Evolutionary conservation across 352 stramenopile genomes (phyloP), one percentile per base, ranked within the genome.

Genomic region (Phytophthora citricola): DNA sequence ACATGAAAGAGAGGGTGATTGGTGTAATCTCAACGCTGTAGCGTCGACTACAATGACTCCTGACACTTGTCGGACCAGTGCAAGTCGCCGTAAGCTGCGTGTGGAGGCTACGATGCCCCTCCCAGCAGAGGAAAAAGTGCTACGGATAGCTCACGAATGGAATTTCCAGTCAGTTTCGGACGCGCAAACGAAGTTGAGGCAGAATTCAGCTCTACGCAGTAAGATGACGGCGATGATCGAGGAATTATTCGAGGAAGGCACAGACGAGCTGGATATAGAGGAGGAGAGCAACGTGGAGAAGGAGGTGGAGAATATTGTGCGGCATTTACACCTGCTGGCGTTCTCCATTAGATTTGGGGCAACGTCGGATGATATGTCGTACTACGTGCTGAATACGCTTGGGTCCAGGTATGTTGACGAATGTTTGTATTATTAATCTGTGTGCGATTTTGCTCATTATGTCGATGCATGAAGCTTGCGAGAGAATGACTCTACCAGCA

Each of bases 381-480:
- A 87, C 40, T 87, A 85, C n/a, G 78, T 87, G 44, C 69, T 87
- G 4, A 71, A 81, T 55, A n/a, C 63, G 34, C 50, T 74, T 2
- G 76, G 78, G 20, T 84, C 76, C 32, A 75, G 70, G 70, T 78
- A 51, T 3, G 55, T 47, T 11, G 3, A 36, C 1, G 12, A 7
- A 20, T 1, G 0, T 41, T 43, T 43, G 27, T 39, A 22, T 52
- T 15, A 55, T n/a, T 24, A 57, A 5, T n/a, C 32, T 56, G 12
- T 41, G 15, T 57, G 17, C 17, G 27, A 6, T 31, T 7, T 24
- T 32, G 5, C 31, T 69, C 17, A 31, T 20, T 54, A 22, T 60
- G 57, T 58, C 20, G 12, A 59, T 44, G 5, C 15, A n/a, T 47
- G 32, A 12, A 85, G 78, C 63, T 29, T 87, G 17, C 63, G 57